Evolutionary conservation across 2,329 filamentous ascomycete species (phyloP).

Genomic region (Ascochyta lentis): DNA sequence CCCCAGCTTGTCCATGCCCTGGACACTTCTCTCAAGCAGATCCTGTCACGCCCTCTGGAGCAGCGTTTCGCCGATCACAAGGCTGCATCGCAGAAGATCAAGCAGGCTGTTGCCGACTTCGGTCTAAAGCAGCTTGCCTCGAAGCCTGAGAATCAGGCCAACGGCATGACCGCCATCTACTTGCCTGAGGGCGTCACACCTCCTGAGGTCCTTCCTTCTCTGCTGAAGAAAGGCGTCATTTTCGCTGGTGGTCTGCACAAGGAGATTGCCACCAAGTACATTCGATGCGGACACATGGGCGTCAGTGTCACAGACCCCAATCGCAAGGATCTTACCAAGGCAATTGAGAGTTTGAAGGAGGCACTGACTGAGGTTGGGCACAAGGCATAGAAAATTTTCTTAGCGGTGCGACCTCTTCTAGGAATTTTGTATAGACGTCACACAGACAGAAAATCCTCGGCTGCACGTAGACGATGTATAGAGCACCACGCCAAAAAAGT

Average conservation of each 20-base stretch:
- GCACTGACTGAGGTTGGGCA: conserved; percentile 77
- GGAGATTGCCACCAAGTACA: conserved; percentile 91
- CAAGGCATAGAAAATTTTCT: conserved; percentile 42
- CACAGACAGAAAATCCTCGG: background rate
- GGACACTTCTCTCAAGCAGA: conserved; percentile 86
- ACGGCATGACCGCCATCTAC: conserved; percentile 98
- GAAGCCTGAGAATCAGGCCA: conserved; percentile 89
- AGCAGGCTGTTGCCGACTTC: conserved; percentile 79
- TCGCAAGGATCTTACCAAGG: conserved; percentile 82
- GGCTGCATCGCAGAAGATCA: conserved; percentile 81
- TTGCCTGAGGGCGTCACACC: conserved; percentile 83
- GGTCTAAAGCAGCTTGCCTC: conserved; percentile 86
- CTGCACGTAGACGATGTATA: conserved; percentile 2
- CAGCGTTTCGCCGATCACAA: conserved; percentile 85
- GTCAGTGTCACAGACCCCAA: conserved; percentile 85
- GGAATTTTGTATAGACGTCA: conserved; percentile 5
- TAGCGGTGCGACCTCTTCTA: background rate
- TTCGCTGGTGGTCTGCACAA: conserved; percentile 97
- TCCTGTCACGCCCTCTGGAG: conserved; percentile 78
- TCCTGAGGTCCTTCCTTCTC: conserved; percentile 81
- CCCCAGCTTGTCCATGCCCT: conserved; percentile 93
- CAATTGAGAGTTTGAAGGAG: conserved; percentile 77
- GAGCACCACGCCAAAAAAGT: conserved; percentile 1
- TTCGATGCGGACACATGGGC: conserved; percentile 97
- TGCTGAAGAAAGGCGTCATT: conserved; percentile 86